phyloP scores from a whole-genome alignment of 805 yeast genomes.

The Isabelozyma pseudorhagii region DNA sequence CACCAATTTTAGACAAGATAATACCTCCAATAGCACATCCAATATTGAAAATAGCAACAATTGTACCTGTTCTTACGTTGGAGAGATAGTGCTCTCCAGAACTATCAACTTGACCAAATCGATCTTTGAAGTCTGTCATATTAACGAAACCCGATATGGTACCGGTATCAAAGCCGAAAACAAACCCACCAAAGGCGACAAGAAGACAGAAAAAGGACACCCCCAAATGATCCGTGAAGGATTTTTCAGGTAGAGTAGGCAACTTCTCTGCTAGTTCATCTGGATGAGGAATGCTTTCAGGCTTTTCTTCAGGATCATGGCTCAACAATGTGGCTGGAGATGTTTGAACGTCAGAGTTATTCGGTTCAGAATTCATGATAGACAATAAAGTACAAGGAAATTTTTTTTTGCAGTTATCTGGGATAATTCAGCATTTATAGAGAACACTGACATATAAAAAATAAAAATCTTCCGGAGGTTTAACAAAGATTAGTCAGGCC shows the following conservation, averaged over 20 bases:
- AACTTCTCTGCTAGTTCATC: constrained; percentile 6
- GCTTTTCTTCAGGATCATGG: neutral
- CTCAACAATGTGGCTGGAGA: neutral
- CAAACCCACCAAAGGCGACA: constrained; percentile 75
- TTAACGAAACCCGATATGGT: constrained; percentile 70
- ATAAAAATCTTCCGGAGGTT: neutral
- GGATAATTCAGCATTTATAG: neutral
- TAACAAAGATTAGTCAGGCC: neutral
- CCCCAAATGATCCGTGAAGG: constrained; percentile 28
- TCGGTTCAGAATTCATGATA: neutral
- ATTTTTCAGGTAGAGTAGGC: constrained; percentile 26
- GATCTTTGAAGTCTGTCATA: constrained; percentile 51
- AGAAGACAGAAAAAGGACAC: constrained; percentile 45
- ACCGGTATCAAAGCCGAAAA: constrained; percentile 79
- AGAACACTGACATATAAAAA: neutral
- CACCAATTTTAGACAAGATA: constrained; percentile 54
- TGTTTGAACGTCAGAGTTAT: neutral
- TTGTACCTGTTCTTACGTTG: constrained; percentile 49
- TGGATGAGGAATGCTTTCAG: neutral
- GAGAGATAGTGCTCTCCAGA: constrained; percentile 43
- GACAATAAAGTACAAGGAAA: no score
- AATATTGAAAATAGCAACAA: constrained; percentile 57
- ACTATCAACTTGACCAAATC: constrained; percentile 47
- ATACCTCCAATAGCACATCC: constrained; percentile 77
- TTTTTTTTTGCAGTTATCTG: neutral